A percentile compares a stretch with the other conserved stretches of the same genome.
phyloP scores from a whole-genome alignment of 164 flowering plant genomes.

The Sedum album region DNA sequence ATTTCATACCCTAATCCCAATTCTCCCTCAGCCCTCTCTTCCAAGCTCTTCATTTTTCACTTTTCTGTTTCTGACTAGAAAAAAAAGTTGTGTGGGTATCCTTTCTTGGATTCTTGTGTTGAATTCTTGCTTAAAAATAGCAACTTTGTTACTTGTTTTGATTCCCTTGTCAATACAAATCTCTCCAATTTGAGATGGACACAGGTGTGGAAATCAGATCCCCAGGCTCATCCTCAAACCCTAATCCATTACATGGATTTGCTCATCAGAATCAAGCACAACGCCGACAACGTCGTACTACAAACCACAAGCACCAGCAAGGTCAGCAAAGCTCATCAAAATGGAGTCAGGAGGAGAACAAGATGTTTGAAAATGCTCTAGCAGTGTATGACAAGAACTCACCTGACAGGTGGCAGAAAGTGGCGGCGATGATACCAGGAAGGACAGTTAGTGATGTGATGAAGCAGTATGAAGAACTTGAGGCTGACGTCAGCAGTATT shows the following conservation, averaged over 20 bases:
- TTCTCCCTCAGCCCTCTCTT: background rate
- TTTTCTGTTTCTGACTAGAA: background rate
- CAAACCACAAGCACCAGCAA: background rate
- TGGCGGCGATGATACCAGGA: conserved; percentile 60
- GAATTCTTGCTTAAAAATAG: background rate
- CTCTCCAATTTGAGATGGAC: conserved; percentile 24
- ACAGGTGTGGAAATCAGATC: conserved; percentile 28
- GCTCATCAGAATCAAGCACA: background rate
- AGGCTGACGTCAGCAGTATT: conserved; percentile 49
- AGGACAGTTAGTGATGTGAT: conserved; percentile 53
- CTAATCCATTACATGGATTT: background rate
- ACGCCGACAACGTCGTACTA: background rate
- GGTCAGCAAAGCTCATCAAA: conserved; percentile 10
- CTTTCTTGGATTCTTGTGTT: background rate
- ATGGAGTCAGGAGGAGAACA: conserved; percentile 66
- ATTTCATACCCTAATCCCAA: conserved; percentile 3
- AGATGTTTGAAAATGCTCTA: conserved; percentile 51
- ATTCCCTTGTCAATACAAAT: background rate
- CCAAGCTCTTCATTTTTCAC: background rate
- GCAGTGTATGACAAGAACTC: conserved; percentile 48
- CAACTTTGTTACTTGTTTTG: background rate
- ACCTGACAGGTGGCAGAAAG: conserved; percentile 56
- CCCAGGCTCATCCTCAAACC: background rate
- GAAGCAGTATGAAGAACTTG: conserved; percentile 46
- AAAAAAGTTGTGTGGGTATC: background rate